Base-by-base conservation (phyloP, 768 basidiomycete genomes). In the Pluteus cervinus region DNA sequence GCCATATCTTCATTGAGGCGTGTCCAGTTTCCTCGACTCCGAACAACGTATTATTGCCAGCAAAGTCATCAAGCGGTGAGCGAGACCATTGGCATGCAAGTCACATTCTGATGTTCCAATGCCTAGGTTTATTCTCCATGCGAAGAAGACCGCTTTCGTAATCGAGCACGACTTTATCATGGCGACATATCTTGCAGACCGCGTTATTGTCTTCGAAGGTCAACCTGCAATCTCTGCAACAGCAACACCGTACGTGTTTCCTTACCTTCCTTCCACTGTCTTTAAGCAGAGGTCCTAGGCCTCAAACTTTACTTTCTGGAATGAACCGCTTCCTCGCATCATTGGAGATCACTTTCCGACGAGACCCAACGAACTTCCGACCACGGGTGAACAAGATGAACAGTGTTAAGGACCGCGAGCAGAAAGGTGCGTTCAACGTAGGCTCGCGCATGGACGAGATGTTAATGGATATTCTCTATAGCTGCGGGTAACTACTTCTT, bases 111-210 rank as follows among this genome's bases (percentile, higher is more conserved):
- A 40, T 30, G 26, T 11, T 31, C 10, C 11, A n/a, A n/a, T n/a
- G 5, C 9, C 29, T 33, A 86, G 85, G 33, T 97, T 94, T 64
- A 89, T 99, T 53, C 79, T 98, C 21, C 87, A 96, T 54, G 78
- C 91, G 10, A 96, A 96, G 71, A 92, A 93, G 67, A 98, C 93
- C 1, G 96, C 96, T 1, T 97, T 99, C 59, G 76, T 99, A 51
- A 97, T 99, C 54, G 96, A 99, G 74, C 96, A 99, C 79, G 94
- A 98, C 69, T 97, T 99, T 62, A 96, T 98, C 68, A 97, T 97
- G 94, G 93, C 94, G 3, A 97, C 94, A 2, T 98, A 99, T 62
- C 86, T 99, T 39, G 94, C 96, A 28, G 96, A 99, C 57, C 86
- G 94, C 31, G 91, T 96, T 51, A 91, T 94, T 42, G 90, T 93